A percentile compares a stretch with the other conserved stretches of the same genome.
Conservation (phyloP, 164 flowering plant species). For the Stephania japonica region DNA sequence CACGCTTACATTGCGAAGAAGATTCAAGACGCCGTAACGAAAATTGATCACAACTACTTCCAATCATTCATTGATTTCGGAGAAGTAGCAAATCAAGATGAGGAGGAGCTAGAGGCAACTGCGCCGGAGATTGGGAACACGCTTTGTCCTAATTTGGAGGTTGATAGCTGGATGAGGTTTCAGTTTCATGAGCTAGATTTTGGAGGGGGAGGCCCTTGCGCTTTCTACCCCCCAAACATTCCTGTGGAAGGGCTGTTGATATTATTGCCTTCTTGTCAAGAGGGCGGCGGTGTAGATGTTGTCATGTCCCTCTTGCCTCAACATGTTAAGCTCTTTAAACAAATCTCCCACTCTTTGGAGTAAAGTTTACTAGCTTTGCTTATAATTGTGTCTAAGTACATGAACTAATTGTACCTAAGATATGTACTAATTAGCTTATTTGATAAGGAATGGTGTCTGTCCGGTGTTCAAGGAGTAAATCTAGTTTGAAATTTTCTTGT, state of each 20-base stretch:
- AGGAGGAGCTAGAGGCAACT: conserved; percentile 16
- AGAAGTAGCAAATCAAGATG: not conserved
- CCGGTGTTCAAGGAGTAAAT: not conserved
- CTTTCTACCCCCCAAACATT: conserved; percentile 15
- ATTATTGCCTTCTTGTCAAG: conserved; percentile 18
- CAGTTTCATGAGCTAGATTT: conserved; percentile 24
- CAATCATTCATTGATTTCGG: conserved; percentile 21
- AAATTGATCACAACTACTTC: conserved; percentile 15
- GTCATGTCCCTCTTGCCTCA: conserved; percentile 19
- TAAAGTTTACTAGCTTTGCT: not conserved
- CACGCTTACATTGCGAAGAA: conserved; percentile 11
- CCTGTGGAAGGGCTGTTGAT: conserved; percentile 21
- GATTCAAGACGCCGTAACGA: conserved; percentile 16
- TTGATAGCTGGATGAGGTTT: conserved; percentile 24
- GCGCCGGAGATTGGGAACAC: conserved; percentile 15
- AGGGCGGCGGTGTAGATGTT: conserved; percentile 17
- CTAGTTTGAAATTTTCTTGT: not conserved
- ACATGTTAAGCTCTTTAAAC: conserved; percentile 14
- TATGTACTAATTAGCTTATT: not conserved
- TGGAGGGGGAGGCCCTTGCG: conserved; percentile 22
- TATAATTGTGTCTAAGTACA: not conserved
- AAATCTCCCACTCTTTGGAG: conserved; percentile 16
- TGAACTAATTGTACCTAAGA: not conserved
- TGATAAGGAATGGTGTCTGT: not conserved
- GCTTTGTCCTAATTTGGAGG: conserved; percentile 21